Conservation (phyloP, 2,329 filamentous ascomycete species). For the Colletotrichum tamarilloi region DNA sequence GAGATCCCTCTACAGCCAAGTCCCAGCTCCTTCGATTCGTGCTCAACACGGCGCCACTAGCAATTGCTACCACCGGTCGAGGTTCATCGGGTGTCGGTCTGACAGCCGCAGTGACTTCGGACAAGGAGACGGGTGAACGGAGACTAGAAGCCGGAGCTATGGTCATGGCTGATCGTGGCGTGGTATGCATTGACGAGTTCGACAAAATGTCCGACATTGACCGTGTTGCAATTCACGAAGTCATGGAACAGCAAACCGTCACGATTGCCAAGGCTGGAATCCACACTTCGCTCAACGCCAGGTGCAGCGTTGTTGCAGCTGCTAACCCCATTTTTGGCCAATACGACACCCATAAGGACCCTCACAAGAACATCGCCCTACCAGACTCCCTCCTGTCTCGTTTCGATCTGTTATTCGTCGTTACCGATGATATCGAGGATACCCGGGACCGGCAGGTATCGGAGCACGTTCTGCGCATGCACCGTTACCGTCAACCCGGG, state of each 20-base stretch:
- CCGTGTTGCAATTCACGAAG: conserved; percentile 98
- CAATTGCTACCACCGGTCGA: conserved; percentile 96
- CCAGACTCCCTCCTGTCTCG: conserved; percentile 96
- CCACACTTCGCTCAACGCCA: conserved; percentile 95
- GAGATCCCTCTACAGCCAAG: conserved; percentile 97
- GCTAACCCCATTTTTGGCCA: conserved; percentile 98
- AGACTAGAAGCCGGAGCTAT: conserved; percentile 97
- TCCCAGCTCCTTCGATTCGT: conserved; percentile 98
- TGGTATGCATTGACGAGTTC: conserved; percentile 99
- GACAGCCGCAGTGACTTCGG: conserved; percentile 93
- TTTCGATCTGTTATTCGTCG: conserved; percentile 98
- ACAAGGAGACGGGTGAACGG: conserved; percentile 97
- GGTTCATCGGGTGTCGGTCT: conserved; percentile 98
- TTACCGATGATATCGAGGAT: conserved; percentile 98
- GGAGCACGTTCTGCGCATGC: conserved; percentile 97
- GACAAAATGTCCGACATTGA: conserved; percentile 99
- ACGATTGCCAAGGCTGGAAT: conserved; percentile 99
- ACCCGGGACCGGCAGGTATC: conserved; percentile 90
- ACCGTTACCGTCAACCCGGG: conserved; percentile 91
- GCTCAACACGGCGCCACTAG: conserved; percentile 93
- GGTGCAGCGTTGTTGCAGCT: conserved; percentile 95
- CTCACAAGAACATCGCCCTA: conserved; percentile 97
- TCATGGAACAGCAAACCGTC: conserved; percentile 99
- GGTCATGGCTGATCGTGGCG: conserved; percentile 96
- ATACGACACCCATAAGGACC: conserved; percentile 98